Percentiles rank a stretch among this genome's conserved stretches.
Evolutionary conservation across 164 flowering plant genomes (phyloP).

Genomic region (Berberis thunbergii): DNA sequence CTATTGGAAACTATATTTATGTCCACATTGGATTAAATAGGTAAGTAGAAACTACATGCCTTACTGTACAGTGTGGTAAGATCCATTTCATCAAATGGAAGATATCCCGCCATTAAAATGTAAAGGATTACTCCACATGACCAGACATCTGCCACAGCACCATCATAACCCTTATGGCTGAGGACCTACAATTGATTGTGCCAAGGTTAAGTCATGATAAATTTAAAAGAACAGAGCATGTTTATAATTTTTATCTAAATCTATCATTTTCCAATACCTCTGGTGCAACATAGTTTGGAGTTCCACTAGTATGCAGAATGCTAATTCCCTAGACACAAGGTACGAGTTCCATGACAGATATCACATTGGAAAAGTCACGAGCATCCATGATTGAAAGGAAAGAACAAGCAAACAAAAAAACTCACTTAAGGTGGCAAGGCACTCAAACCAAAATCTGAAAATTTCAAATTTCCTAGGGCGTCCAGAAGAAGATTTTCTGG

Average conservation of each 20-base stretch:
- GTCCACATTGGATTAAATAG: not conserved
- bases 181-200: slow-evolving; percentile 54
- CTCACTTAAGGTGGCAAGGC: slow-evolving; percentile 78
- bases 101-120: slow-evolving; percentile 91
- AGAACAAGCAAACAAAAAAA: not conserved
- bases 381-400: not conserved
- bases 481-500: slow-evolving; percentile 98
- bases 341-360: not conserved
- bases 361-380: not conserved
- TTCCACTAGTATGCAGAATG: slow-evolving; percentile 93
- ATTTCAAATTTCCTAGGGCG: slow-evolving; percentile 83
- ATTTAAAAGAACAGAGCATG: not conserved
- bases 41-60: slow-evolving; percentile 34
- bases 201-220: slow-evolving; percentile 2
- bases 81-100: slow-evolving; percentile 95
- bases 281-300: slow-evolving; percentile 99
- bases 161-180: slow-evolving; percentile 90
- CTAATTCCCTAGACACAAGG: slow-evolving; percentile 57
- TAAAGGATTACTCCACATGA: slow-evolving; percentile 98
- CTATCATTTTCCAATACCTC: slow-evolving; percentile 45
- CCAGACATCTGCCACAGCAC: slow-evolving; percentile 95
- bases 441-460: slow-evolving; percentile 98
- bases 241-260: not conserved
- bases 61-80: slow-evolving; percentile 81
- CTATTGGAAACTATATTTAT: not conserved